phyloP scores from a whole-genome alignment of 2,329 filamentous ascomycete species.

The Alternaria atra region DNA sequence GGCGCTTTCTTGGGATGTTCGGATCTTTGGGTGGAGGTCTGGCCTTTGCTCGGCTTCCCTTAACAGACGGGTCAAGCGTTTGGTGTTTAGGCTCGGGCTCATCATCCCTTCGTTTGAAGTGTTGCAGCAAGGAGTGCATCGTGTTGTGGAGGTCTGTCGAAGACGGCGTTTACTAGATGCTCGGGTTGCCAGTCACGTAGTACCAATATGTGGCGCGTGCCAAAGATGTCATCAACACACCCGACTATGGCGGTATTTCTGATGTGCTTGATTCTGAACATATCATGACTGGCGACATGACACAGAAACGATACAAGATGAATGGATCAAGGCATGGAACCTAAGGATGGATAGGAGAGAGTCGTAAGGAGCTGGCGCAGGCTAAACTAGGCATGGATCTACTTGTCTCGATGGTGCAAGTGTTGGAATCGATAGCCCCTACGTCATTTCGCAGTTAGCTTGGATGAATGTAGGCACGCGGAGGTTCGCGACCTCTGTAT shows the following conservation, averaged over 20 bases:
- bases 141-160: background rate
- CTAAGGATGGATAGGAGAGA: background rate
- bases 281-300: background rate
- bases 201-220: slow-evolving; percentile 1
- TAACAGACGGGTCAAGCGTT: slow-evolving; percentile 1
- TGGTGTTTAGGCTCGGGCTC: slow-evolving; percentile 6
- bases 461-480: background rate
- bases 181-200: background rate
- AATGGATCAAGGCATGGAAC: background rate
- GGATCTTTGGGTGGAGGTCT: slow-evolving; percentile 29
- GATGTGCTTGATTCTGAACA: background rate
- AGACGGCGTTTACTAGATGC: background rate
- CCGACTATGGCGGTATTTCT: background rate
- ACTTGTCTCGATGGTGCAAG: slow-evolving; percentile 1
- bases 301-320: background rate
- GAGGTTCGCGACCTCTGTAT: background rate
- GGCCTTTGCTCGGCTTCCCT: slow-evolving; percentile 20
- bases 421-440: background rate
- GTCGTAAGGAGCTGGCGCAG: background rate
- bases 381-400: slow-evolving; percentile 1
- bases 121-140: slow-evolving; percentile 24
- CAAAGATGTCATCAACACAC: slow-evolving; percentile 1
- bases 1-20: slow-evolving; percentile 36
- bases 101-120: slow-evolving; percentile 7
- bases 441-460: slow-evolving; percentile 7